Evolutionary conservation across 2,329 filamentous ascomycete species (phyloP), one percentile per base, ranked within the genome.

Genomic region (Rhytidhysteron rufulum): DNA sequence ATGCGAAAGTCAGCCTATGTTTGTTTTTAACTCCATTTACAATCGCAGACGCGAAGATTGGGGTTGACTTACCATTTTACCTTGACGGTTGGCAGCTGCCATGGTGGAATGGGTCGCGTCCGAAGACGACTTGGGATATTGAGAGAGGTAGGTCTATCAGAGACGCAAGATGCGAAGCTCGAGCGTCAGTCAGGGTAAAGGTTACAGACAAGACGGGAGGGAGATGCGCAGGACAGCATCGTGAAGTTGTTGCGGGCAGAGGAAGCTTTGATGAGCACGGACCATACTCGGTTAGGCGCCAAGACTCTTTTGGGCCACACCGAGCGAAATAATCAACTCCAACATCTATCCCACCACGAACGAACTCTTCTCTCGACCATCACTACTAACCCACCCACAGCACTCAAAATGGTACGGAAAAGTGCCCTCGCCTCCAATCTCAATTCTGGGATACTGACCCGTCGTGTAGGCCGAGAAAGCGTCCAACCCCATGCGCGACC

Each of bases 401-500:
- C 60, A 33, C 55, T 53, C 56, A 63, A 53, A 60, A 67, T 67
- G 65, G 64, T 66, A 65, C 21, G n/a, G 13, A 19, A 3, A 2
- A 19, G 13, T 8, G 7, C 30, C 27, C 17, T 21, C 15, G 16
- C 24, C 21, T 41, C 3, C 18, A n/a, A 10, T 36, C 16, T 11
- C 27, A 30, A 16, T 16, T 11, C 49, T 47, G 27, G 21, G 30
- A 15, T 29, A 9, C 9, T 13, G 10, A n/a, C n/a, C n/a, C n/a
- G n/a, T n/a, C n/a, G n/a, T n/a, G 16, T 52, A 66, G 60, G 62
- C 60, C 58, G 62, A 65, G 51, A 96, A 97, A 83, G 73, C 80
- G 72, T 78, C 80, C 73, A 98, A 98, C 84, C 91, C 93, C 79
- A 98, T 98, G 93, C 88, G 90, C 80, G 91, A 98, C 80, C 88